Base-by-base conservation (phyloP, 768 basidiomycete genomes). In the Agrocybe praecox region DNA sequence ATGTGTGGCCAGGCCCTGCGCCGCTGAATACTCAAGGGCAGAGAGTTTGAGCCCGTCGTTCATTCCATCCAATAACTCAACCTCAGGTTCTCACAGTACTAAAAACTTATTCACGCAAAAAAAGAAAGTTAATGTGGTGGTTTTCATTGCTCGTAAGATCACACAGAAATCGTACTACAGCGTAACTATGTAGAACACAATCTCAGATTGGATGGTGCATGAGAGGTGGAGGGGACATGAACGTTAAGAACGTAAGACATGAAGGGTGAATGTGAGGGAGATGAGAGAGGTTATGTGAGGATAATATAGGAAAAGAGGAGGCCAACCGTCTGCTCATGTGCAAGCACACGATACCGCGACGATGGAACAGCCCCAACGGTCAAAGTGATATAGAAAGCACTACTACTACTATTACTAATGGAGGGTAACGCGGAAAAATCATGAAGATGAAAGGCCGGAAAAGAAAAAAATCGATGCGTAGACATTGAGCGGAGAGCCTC, bases 81-180 rank as follows among this genome's bases (percentile, higher is more conserved):
- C n/a, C n/a, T n/a, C 12, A 40, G 5, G 6, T 14, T 15, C 12
- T 6, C 14, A 40, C 36, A 14, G 5, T 12, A 4, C 11, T 48
- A 15, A 24, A 45, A 48, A 46, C 43, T n/a, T 46, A 22, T 43
- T 49, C 50, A n/a, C n/a, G 9, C 6, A 46, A 15, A 21, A 15
- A 46, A 15, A 47, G 7, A n/a, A 32, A 46, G 8, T 22, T 34
- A 45, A 49, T 55, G 18, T 7, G n/a, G 22, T 52, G 63, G 64
- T 64, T 73, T 73, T 72, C 72, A 72, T 74, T 74, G 72, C 67
- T 72, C 73, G 72, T 73, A 73, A 69, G 71, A 73, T 73, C 65
- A 72, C 72, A 72, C 70, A 71, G 74, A 74, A 73, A 76, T 75
- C 74, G 74, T 74, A 73, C 73, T 76, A 76, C 74, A 74, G 71